These are phyloP conservation scores for Pezicula carpinea DNA, from an alignment of 2,329 filamentous ascomycete genomes.

Conservation along the genomic window DNA sequence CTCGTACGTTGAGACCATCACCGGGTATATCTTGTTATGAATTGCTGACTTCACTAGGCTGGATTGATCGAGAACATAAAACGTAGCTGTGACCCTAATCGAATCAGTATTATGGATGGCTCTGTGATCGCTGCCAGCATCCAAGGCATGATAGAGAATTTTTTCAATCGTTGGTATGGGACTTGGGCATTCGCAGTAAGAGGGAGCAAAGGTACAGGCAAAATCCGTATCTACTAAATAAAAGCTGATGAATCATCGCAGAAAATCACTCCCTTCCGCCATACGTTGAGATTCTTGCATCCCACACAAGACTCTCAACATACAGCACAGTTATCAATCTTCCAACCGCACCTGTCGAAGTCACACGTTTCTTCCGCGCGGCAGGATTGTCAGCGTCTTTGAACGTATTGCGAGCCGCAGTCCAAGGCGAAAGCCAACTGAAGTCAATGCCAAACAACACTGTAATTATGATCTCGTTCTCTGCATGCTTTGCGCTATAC, in stretches of 20 bases:
- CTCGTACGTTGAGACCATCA: constrained; percentile 39
- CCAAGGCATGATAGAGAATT: constrained; percentile 57
- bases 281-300: constrained; percentile 71
- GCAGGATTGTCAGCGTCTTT: constrained; percentile 67
- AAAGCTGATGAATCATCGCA: constrained; percentile 22
- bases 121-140: constrained; percentile 51
- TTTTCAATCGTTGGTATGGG: constrained; percentile 61
- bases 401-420: constrained; percentile 70
- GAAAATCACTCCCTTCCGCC: constrained; percentile 54
- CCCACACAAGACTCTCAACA: constrained; percentile 68
- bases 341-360: constrained; percentile 63
- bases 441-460: constrained; percentile 78
- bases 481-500: constrained; percentile 63
- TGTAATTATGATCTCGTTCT: constrained; percentile 74
- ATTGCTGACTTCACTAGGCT: constrained; percentile 33
- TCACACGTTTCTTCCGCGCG: constrained; percentile 68
- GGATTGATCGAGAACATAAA: constrained; percentile 53
- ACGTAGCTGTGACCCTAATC: constrained; percentile 54
- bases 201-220: constrained; percentile 40
- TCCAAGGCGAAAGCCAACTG: constrained; percentile 65
- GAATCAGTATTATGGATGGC: constrained; percentile 43
- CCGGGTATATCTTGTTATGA: not conserved
- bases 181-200: constrained; percentile 57
- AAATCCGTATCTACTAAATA: constrained; percentile 6
- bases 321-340: constrained; percentile 73